Conservation (phyloP, 2,329 filamentous ascomycete species). For the Penicillium sp. region DNA sequence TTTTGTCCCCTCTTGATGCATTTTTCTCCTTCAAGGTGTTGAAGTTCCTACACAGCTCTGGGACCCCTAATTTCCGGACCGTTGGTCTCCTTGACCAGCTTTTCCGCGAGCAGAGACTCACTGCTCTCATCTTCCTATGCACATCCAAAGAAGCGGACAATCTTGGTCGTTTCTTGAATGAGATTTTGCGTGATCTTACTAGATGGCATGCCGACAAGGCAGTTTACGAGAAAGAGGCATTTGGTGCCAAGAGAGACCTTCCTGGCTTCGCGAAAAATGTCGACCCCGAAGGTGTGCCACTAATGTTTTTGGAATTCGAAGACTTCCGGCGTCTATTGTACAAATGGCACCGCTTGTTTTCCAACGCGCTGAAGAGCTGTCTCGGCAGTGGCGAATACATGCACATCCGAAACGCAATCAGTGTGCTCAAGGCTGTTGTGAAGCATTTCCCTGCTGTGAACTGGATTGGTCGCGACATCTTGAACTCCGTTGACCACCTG, state of each 20-base stretch:
- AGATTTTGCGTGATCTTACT: constrained; percentile 75
- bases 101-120: constrained; percentile 78
- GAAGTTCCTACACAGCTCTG: constrained; percentile 80
- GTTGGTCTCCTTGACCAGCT: constrained; percentile 80
- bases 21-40: constrained; percentile 86
- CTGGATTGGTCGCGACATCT: constrained; percentile 67
- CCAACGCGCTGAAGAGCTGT: constrained; percentile 76
- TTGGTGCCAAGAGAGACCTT: constrained; percentile 63
- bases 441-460: constrained; percentile 85
- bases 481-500: constrained; percentile 44
- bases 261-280: constrained; percentile 77
- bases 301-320: constrained; percentile 74
- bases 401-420: constrained; percentile 95
- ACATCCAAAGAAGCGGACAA: constrained; percentile 90
- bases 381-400: constrained; percentile 87
- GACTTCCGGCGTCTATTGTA: constrained; percentile 82
- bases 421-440: constrained; percentile 76
- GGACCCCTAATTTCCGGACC: constrained; percentile 81
- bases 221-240: constrained; percentile 79
- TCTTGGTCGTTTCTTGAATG: constrained; percentile 84
- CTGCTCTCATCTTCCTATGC: constrained; percentile 81
- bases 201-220: constrained; percentile 78
- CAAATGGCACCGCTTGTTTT: constrained; percentile 85
- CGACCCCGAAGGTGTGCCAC: constrained; percentile 68
- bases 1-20: constrained; percentile 81